Evolutionary conservation across 352 stramenopile genomes (phyloP).

Genomic region (Phytophthora palmivora): DNA sequence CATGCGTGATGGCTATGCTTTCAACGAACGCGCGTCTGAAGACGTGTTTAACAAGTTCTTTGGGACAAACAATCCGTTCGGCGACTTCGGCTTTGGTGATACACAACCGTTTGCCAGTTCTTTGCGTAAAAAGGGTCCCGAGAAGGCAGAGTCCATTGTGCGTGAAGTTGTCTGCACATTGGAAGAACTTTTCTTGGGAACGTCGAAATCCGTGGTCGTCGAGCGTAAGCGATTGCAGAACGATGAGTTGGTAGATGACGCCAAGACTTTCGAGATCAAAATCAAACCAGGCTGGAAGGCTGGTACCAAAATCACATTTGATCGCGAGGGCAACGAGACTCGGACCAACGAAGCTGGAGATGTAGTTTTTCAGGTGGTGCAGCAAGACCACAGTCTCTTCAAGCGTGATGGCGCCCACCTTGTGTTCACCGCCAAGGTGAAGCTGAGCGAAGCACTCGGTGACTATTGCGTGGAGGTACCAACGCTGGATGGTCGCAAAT

Average conservation of each 20-base stretch:
- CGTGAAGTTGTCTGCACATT: constrained; percentile 81
- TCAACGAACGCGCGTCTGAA: constrained; percentile 90
- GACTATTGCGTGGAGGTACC: constrained; percentile 95
- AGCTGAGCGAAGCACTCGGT: constrained; percentile 95
- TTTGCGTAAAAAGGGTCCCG: constrained; percentile 71
- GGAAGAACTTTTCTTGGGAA: constrained; percentile 92
- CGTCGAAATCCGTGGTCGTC: constrained; percentile 90
- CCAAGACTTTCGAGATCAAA: constrained; percentile 89
- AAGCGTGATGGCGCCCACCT: constrained; percentile 93
- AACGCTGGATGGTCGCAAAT: constrained; percentile 95
- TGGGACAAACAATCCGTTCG: constrained; percentile 92
- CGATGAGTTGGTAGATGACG: constrained; percentile 78
- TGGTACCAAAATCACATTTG: constrained; percentile 96
- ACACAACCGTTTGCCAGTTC: constrained; percentile 85
- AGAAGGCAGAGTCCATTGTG: constrained; percentile 81
- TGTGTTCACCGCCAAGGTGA: constrained; percentile 93
- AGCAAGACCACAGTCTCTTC: constrained; percentile 87
- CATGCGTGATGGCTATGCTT: constrained; percentile 86
- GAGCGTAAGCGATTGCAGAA: constrained; percentile 82
- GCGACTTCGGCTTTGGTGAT: constrained; percentile 91
- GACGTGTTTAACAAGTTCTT: constrained; percentile 95
- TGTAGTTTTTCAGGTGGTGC: constrained; percentile 93
- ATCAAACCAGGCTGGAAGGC: constrained; percentile 95
- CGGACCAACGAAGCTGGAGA: constrained; percentile 94
- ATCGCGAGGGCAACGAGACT: constrained; percentile 91